phyloP scores from a whole-genome alignment of 495 filamentous ascomycete genomes.

The Corynascus novoguineensis region DNA sequence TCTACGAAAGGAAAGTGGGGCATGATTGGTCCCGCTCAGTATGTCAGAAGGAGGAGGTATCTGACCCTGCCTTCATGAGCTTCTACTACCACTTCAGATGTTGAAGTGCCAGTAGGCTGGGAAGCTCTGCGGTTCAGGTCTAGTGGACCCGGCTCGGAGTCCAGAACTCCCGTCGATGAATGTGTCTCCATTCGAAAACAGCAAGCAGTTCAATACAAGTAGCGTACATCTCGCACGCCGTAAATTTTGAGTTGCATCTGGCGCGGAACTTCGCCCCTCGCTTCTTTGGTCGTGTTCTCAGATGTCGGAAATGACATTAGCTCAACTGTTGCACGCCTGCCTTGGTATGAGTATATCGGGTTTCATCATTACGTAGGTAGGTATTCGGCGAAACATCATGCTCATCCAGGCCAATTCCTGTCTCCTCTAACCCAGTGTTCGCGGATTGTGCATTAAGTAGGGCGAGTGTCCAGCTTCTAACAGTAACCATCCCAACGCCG shows the following conservation, averaged over 20 bases:
- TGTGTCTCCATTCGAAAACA: too few relatives aligned
- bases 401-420: not conserved
- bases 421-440: not conserved
- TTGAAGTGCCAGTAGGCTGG: too few relatives aligned
- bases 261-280: not conserved
- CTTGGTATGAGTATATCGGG: not conserved
- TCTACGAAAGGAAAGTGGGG: not conserved
- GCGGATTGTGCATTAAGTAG: not conserved
- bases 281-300: not conserved
- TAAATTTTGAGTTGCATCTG: too few relatives aligned
- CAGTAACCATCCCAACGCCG: slow-evolving; percentile 14
- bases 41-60: not conserved
- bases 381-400: not conserved
- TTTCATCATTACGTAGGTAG: slow-evolving; percentile 5
- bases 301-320: slow-evolving; percentile 9
- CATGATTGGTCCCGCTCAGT: not conserved
- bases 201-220: too few relatives aligned
- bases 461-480: slow-evolving; percentile 6
- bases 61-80: not conserved
- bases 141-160: too few relatives aligned
- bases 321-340: not conserved
- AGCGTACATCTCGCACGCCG: too few relatives aligned
- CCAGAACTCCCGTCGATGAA: too few relatives aligned
- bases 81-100: too few relatives aligned
- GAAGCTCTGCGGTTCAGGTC: too few relatives aligned